Base-by-base conservation (phyloP, 495 filamentous ascomycete species). In the Parathielavia hyrcaniae region DNA sequence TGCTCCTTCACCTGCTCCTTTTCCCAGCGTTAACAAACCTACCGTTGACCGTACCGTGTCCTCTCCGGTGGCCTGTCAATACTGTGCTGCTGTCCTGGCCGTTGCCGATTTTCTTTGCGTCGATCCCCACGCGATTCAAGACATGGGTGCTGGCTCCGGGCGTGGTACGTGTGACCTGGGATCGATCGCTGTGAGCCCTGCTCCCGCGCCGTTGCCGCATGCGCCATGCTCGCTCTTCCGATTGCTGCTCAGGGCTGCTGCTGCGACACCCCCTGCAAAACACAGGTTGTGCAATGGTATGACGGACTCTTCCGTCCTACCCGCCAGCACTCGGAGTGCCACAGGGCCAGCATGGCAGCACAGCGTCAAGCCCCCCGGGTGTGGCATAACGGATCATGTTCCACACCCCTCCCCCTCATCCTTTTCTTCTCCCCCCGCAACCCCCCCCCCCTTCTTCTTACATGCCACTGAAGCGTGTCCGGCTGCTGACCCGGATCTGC, bases 151-250 rank as follows among this genome's bases (percentile, higher is more conserved):
- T 63, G 59, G 64, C 54, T 61, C 64, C 59, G 63, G 44, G 64
- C 51, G 67, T 65, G 52, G 61, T 60, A 63, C 55, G 64, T 65
- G 66, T 63, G 63, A 69, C 68, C 57, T 69, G 59, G 67, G 65
- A 70, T 67, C 64, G 61, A 60, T 58, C 60, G 59, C 62, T 53
- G 59, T 59, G 63, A 68, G 65, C 63, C 53, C 57, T 56, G 61
- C 61, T 64, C 54, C 58, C 56, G 54, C 49, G 49, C 58, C 63
- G 52, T 62, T 69, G 67, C 65, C 64, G 67, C 65, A 64, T 61
- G 69, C 64, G 69, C 62, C 66, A 64, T 67, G 60, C 57, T 66
- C 58, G 53, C 54, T 63, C 62, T 73, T 67, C 75, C 73, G 72
- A 73, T 74, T 57, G 55, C 54, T 57, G 48, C 55, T 48, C n/a